Percentiles rank a stretch among this genome's conserved stretches.
Conservation (phyloP, 2,329 filamentous ascomycete genomes). For the Emergomyces orientalis region DNA sequence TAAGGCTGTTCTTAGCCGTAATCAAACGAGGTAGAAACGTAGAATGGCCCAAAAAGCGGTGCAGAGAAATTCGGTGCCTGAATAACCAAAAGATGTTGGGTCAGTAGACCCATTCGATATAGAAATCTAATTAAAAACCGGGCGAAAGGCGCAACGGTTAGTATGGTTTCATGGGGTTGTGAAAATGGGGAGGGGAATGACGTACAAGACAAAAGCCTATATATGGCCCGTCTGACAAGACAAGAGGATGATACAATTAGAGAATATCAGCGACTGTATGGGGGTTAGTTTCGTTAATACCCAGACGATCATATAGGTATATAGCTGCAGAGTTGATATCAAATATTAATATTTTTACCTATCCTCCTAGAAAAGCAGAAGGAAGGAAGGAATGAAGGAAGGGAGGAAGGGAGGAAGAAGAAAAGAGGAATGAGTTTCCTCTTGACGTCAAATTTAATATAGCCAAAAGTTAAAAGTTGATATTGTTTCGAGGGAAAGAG, state of each 20-base stretch:
- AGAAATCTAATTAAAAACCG: not conserved
- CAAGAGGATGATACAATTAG: not conserved
- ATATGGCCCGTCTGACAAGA: not conserved
- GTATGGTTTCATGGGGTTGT: not conserved
- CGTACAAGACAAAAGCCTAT: constrained; percentile 2
- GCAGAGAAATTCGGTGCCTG: not conserved
- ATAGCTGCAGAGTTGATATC: not conserved
- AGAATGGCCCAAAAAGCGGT: constrained; percentile 4
- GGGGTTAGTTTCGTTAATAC: not conserved
- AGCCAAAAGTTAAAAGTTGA: not conserved
- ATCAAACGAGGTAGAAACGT: constrained; percentile 4
- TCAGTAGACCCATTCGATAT: constrained; percentile 6
- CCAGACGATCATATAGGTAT: not conserved
- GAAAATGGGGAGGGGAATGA: not conserved
- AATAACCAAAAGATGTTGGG: constrained; percentile 1
- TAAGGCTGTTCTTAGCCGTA: not conserved
- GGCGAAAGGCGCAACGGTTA: not conserved
- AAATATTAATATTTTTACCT: not conserved
- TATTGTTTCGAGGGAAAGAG: not conserved
- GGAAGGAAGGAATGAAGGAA: not conserved
- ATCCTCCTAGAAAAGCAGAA: not conserved
- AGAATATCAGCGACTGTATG: not conserved
- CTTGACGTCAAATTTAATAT: not conserved
- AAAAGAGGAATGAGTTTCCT: not conserved
- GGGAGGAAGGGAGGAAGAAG: not conserved